Percentiles rank a stretch among this genome's conserved stretches.
phyloP scores from a whole-genome alignment of 352 stramenopile species.

The Phytopythium boreale region DNA sequence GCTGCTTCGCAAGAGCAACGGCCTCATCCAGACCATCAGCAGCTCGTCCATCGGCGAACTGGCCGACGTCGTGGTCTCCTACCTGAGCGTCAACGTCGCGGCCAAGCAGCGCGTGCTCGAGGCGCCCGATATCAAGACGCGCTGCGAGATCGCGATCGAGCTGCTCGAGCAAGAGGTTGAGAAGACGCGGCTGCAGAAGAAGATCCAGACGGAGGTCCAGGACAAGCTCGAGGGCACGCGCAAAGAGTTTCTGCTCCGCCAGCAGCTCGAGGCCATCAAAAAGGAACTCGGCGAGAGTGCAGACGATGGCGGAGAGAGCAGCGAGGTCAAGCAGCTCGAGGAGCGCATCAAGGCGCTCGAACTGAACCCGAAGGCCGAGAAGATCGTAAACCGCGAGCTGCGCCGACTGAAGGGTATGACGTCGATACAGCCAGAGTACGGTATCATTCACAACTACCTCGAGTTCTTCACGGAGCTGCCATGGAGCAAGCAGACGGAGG shows the following conservation, averaged over 20 bases:
- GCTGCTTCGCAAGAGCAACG: constrained; percentile 50
- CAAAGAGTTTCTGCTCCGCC: constrained; percentile 94
- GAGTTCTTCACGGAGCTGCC: constrained; percentile 79
- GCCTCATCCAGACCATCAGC: constrained; percentile 59
- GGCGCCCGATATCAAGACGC: constrained; percentile 31
- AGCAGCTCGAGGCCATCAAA: constrained; percentile 99
- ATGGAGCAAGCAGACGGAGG: constrained; percentile 51
- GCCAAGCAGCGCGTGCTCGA: constrained; percentile 66
- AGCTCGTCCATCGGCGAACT: constrained; percentile 58
- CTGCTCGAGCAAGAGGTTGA: constrained; percentile 59
- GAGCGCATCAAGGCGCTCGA: constrained; percentile 49
- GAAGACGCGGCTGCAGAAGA: constrained; percentile 56
- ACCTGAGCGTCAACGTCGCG: constrained; percentile 47
- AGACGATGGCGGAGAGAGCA: constrained; percentile 33
- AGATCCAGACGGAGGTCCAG: constrained; percentile 70
- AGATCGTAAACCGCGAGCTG: constrained; percentile 61
- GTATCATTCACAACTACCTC: constrained; percentile 78
- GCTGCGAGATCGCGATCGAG: constrained; percentile 45
- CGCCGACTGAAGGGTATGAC: constrained; percentile 71
- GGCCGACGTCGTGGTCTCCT: constrained; percentile 68
- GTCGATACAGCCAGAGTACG: constrained; percentile 73
- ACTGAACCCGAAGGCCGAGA: constrained; percentile 45
- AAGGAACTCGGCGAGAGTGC: constrained; percentile 92
- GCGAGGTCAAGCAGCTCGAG: constrained; percentile 59
- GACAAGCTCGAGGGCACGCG: constrained; percentile 66